These are phyloP conservation scores for Malassezia caprae DNA, from an alignment of 1,284 basidiomycete species.

Conservation along the genomic window DNA sequence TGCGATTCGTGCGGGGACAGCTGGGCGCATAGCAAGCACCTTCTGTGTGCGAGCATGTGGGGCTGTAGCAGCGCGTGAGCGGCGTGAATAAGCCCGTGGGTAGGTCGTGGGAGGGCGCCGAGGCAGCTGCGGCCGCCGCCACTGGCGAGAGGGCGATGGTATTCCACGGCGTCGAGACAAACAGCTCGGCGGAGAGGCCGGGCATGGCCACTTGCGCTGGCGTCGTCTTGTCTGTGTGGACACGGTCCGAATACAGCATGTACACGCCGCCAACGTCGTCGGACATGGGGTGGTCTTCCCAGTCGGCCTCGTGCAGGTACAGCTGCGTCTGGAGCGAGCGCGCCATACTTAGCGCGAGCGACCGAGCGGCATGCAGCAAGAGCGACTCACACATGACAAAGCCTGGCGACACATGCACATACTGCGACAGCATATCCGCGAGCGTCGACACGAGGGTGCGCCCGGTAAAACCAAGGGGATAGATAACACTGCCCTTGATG, in stretches of 20 bases:
- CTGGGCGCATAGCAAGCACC: conserved; percentile 27
- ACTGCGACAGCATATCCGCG: conserved; percentile 22
- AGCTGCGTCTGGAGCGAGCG: conserved; percentile 79
- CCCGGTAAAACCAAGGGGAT: conserved; percentile 44
- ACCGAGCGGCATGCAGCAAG: conserved; percentile 50
- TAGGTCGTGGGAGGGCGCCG: conserved; percentile 59
- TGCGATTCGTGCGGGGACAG: conserved; percentile 21
- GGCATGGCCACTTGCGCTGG: neutral
- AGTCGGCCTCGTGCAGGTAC: conserved; percentile 95
- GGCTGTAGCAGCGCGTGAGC: conserved; percentile 92
- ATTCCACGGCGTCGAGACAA: neutral
- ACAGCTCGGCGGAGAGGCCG: conserved; percentile 1
- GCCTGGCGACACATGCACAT: conserved; percentile 16
- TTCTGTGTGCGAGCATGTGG: conserved; percentile 63
- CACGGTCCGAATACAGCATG: conserved; percentile 75
- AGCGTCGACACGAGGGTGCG: conserved; percentile 38
- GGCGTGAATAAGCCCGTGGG: conserved; percentile 93
- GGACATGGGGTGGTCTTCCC: conserved; percentile 70
- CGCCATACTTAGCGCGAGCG: conserved; percentile 73
- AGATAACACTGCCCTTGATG: conserved; percentile 52
- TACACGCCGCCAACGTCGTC: conserved; percentile 92
- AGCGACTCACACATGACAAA: conserved; percentile 5
- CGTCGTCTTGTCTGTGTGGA: conserved; percentile 17
- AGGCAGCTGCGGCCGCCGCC: conserved; percentile 12
- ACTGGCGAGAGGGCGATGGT: neutral